Base-by-base conservation (phyloP, 495 filamentous ascomycete genomes). In the Aspergillus nidulans region DNA sequence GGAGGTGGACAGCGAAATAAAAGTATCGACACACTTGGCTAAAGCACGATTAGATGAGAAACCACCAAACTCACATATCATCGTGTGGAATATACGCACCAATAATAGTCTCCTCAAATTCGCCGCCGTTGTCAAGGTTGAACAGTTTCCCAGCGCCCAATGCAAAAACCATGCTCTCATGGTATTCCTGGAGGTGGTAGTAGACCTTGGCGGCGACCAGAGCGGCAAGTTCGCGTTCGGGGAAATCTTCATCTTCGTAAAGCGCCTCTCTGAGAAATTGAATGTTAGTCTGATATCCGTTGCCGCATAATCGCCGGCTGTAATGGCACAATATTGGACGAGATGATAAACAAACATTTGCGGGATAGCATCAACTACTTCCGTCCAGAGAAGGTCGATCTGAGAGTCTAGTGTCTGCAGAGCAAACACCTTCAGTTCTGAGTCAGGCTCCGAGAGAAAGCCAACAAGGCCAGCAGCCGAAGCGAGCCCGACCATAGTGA, bases 81-180 rank as follows among this genome's bases (percentile, higher is more conserved):
- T 12, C 4, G 26, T 4, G 26, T 28, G 21, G n/a, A 32, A 32
- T 28, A 26, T 26, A 28, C 73, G 57, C 71, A 84, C 70, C 78
- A 67, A 97, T 91, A 66, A 99, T 97, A 25, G 95, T 99, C 76
- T 99, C 91, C 69, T 97, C 95, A 67, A 95, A 99, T 78, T 99
- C 95, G 68, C 91, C 90, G 45, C 87, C 85, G 51, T 86, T 83
- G 58, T 96, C 88, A 53, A 99, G 79, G 75, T 94, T 86, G 77
- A 99, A 97, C 21, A 97, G 81, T 61, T 96, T 92, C 34, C 95
- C 95, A 18, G 95, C 92, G 28, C 90, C 92, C 12, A 99, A 81
- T 47, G 95, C 95, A 73, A 99, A 96, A 20, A 88, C 87, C 95
- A 99, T 97, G 70, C 92, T 96, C 80, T 97, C 94, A 66, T 97